Evolutionary conservation across 2,329 filamentous ascomycete genomes (phyloP), one percentile per base, ranked within the genome.

Genomic region (Epichloe gansuensis): DNA sequence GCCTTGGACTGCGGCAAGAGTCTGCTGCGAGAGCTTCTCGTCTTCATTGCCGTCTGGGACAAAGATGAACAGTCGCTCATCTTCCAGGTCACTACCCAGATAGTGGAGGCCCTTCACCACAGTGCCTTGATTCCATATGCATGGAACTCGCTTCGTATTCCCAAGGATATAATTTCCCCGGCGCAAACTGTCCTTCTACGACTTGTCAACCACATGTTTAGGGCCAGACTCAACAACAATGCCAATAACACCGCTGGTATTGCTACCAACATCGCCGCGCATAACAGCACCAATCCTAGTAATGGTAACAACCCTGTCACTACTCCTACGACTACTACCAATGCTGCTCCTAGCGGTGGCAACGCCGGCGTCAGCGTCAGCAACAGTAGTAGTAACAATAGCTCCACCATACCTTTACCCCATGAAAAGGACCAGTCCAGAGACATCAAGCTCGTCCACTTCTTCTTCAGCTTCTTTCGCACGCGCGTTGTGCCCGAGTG

Each of bases 1-100:
- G 90, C 90, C 0, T 81, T 95, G 55, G 90, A 95, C 63, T 94
- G 89, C 56, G 91, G 91, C 3, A 84, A 91, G 59, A 95, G 94
- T 63, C 74, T 97, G 4, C 75, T 97, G 1, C 79, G 91, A 52
- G 91, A 97, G 67, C 80, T 97, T 62, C 75, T 97, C 44, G 94
- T 97, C 54, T 96, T 96, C 66, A 95, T 96, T 57, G 91, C 91
- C 5, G 91, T 95, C 8, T 97, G 91, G 91, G 91, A 96, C 64
- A 83, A 96, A 61, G 86, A 89, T 42, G 91, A 97, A 65, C 85
- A 91, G 55, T 90, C 94, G 56, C 81, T 95, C 39, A 95, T 96
- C 63, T 96, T 95, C 73, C 91, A 95, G 66, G 88, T 96, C 66
- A 96, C 94, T 68, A 86, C 90, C 45, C 91, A 96, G 68, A 95